Conservation (phyloP, 1,284 basidiomycete genomes). For the Ceratobasidium sp. region DNA sequence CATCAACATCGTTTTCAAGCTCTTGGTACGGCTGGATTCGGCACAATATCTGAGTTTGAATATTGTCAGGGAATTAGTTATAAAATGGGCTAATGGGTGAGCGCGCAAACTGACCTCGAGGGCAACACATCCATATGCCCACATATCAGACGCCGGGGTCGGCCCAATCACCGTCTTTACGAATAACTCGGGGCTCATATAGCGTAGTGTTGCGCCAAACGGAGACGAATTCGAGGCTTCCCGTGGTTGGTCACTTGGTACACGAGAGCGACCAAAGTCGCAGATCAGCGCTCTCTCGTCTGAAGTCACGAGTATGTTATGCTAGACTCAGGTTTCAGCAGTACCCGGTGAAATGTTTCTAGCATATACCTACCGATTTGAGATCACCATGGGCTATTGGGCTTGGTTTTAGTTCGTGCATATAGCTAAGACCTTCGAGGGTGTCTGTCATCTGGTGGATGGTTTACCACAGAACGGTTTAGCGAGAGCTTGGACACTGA, state of each 20-base stretch:
- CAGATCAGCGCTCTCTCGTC: slow-evolving; percentile 6
- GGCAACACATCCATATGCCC: slow-evolving; percentile 32
- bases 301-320: slow-evolving; percentile 22
- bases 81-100: background rate
- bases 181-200: slow-evolving; percentile 26
- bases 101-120: slow-evolving; percentile 12
- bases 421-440: slow-evolving; percentile 2
- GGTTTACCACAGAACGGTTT: background rate
- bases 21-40: slow-evolving; percentile 8
- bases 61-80: background rate
- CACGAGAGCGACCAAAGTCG: slow-evolving; percentile 15
- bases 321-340: background rate
- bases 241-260: background rate
- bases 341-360: background rate
- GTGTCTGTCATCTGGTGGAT: slow-evolving; percentile 13
- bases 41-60: background rate
- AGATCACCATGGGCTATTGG: slow-evolving; percentile 32
- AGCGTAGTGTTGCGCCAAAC: slow-evolving; percentile 4
- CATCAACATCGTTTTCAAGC: background rate
- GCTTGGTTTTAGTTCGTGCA: slow-evolving; percentile 9
- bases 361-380: background rate
- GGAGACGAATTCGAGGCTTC: background rate
- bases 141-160: slow-evolving; percentile 26
- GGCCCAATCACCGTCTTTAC: background rate
- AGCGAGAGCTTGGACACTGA: background rate